Conservation (phyloP, 2,329 filamentous ascomycete genomes). For the Colletotrichum sansevieriae region DNA sequence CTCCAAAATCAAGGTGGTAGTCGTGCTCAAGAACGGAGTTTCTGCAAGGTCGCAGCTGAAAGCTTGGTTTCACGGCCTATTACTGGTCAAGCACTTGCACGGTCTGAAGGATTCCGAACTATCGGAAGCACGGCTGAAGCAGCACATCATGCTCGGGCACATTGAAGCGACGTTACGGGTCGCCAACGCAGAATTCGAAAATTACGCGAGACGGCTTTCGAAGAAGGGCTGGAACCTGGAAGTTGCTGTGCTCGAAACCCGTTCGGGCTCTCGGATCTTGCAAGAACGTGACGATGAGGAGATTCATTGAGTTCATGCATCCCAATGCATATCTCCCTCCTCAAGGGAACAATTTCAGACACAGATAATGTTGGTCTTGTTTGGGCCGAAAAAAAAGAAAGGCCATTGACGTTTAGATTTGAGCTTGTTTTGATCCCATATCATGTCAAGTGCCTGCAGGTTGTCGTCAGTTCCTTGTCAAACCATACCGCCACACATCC, state of each 20-base stretch:
- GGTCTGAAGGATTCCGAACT: background rate
- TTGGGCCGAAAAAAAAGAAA: background rate
- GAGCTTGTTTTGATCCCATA: conserved; percentile 3
- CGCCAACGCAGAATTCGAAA: conserved; percentile 23
- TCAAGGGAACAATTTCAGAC: conserved; percentile 16
- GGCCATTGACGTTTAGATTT: conserved; percentile 1
- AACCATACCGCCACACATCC: background rate
- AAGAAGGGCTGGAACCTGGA: conserved; percentile 32
- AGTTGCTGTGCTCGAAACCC: conserved; percentile 31
- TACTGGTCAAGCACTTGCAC: conserved; percentile 8
- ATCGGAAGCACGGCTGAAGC: conserved; percentile 1
- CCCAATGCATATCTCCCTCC: background rate
- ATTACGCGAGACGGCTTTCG: conserved; percentile 16
- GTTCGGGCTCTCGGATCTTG: conserved; percentile 33
- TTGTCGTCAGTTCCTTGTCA: conserved; percentile 10
- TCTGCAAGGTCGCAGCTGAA: conserved; percentile 32
- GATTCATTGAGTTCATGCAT: conserved; percentile 12
- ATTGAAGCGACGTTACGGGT: conserved; percentile 7
- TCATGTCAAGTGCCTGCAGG: conserved; percentile 10
- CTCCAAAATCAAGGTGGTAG: conserved; percentile 13
- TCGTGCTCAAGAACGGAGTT: conserved; percentile 34
- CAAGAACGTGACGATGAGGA: conserved; percentile 18
- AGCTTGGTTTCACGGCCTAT: conserved; percentile 34
- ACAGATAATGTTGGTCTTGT: conserved; percentile 4
- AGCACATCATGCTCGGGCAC: conserved; percentile 24